These are phyloP conservation scores for Naganishia vishniacii DNA, from an alignment of 768 basidiomycete genomes.

Conservation along the genomic window DNA sequence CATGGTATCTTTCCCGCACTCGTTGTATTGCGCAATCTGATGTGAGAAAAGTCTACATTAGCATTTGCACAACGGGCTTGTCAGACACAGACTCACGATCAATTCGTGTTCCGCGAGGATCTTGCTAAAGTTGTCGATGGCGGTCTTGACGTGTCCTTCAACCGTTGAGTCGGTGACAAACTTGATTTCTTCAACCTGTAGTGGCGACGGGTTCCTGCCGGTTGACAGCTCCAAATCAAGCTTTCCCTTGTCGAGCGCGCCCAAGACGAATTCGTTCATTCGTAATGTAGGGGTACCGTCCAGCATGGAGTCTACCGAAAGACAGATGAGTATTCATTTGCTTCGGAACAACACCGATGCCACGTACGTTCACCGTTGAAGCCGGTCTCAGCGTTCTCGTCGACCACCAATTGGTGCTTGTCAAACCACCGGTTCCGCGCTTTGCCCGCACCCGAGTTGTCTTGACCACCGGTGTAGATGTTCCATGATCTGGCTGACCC, in stretches of 20 bases:
- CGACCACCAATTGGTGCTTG: constrained; percentile 93
- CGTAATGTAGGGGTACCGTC: constrained; percentile 94
- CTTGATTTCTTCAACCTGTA: constrained; percentile 60
- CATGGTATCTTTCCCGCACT: constrained; percentile 80
- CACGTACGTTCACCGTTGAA: constrained; percentile 84
- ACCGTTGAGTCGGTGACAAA: constrained; percentile 64
- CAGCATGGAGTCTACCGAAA: constrained; percentile 42
- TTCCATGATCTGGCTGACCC: constrained; percentile 69
- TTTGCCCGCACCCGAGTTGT: constrained; percentile 52
- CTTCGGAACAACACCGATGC: constrained; percentile 17
- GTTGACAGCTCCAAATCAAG: constrained; percentile 63
- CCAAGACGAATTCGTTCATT: constrained; percentile 88
- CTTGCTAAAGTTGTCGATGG: constrained; percentile 66
- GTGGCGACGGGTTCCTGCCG: constrained; percentile 36
- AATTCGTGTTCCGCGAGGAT: constrained; percentile 75
- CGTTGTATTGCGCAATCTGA: constrained; percentile 74
- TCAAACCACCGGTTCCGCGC: constrained; percentile 90
- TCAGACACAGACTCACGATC: constrained; percentile 54
- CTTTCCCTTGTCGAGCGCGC: constrained; percentile 65
- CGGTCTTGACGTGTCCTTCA: constrained; percentile 55
- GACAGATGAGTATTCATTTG: not conserved
- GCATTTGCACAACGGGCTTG: no score
- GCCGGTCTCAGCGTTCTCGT: constrained; percentile 87
- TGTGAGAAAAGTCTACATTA: no score
- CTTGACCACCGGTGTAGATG: constrained; percentile 65